A percentile compares a stretch with the other conserved stretches of the same genome.
These are phyloP conservation scores for Phytophthora litchii DNA, from an alignment of 352 stramenopile species.

Conservation along the genomic window DNA sequence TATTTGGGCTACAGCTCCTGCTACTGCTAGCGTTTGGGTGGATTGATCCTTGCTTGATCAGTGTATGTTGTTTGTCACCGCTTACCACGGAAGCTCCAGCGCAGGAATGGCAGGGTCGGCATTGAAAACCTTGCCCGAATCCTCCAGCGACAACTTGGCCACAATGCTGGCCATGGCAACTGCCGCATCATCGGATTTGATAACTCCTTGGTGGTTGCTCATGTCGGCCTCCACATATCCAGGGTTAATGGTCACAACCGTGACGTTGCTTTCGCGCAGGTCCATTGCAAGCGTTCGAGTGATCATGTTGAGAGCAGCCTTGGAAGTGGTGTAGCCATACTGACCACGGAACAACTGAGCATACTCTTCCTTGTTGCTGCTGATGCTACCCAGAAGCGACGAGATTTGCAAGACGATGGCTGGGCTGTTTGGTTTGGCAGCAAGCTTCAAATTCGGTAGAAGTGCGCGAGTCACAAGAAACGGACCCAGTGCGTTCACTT, in stretches of 20 bases:
- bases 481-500: constrained; percentile 11
- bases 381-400: constrained; percentile 2
- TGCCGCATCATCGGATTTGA: neutral
- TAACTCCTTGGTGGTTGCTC: constrained; percentile 6
- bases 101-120: constrained; percentile 2
- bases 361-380: constrained; percentile 9
- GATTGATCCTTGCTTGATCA: no score
- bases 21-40: no score
- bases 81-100: constrained; percentile 6
- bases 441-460: constrained; percentile 7
- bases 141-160: neutral
- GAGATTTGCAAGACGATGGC: constrained; percentile 12
- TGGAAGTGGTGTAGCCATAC: constrained; percentile 14
- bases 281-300: constrained; percentile 9
- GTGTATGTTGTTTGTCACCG: no score
- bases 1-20: no score
- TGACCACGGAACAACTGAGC: constrained; percentile 8
- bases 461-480: constrained; percentile 8
- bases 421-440: neutral
- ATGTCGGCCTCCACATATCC: constrained; percentile 9
- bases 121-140: constrained; percentile 6
- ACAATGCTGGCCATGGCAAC: constrained; percentile 6
- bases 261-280: constrained; percentile 8
- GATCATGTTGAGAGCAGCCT: constrained; percentile 17
- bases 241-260: constrained; percentile 6